Base-by-base conservation (phyloP, 805 yeast species). In the Monosporozyma yasuniensis region DNA sequence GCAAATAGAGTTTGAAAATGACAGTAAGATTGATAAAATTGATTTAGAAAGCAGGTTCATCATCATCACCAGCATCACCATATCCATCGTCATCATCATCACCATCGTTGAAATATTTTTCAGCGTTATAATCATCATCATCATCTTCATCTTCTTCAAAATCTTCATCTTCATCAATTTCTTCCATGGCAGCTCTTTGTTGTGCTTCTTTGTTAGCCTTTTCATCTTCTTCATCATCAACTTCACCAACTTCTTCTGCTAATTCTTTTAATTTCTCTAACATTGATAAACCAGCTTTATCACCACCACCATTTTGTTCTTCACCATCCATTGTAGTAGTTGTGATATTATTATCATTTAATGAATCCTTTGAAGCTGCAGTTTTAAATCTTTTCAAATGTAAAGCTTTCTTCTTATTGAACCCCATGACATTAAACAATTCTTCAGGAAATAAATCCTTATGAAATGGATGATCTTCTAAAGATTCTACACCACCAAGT, bases 371-470 rank as follows among this genome's bases (percentile, higher is more conserved):
- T 10, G 10, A 16, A 46, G 4, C 19, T 10, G 9, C 23, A 7
- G 12, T n/a, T 18, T 30, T 35, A 34, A 68, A 51, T 39, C 64
- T 68, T 1, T 71, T 61, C 58, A 74, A 57, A 66, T 75, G 68
- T 57, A 72, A 62, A 18, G 78, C 67, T 56, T 77, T 79, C 62
- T 77, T 77, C 54, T 72, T 74, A 56, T 75, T 79, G 12, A 79
- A 72, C 2, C 87, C 87, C 81, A 87, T 82, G 7, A 82, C 85
- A 18, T 74, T 68, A 56, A 83, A 81, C 49, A 90, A 69, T 63
- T 90, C 97, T 16, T 72, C 75, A 0, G 97, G 96, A 61, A 88
- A 84, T 54, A 86, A 74, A 49, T 78, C 80, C 8, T 79, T 59
- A 50, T 77, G 76, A 63, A 82, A 87, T 1, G 95, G 95, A 67